Evolutionary conservation across 805 yeast genomes (phyloP).

Genomic region (Saccharomycopsis microspora): DNA sequence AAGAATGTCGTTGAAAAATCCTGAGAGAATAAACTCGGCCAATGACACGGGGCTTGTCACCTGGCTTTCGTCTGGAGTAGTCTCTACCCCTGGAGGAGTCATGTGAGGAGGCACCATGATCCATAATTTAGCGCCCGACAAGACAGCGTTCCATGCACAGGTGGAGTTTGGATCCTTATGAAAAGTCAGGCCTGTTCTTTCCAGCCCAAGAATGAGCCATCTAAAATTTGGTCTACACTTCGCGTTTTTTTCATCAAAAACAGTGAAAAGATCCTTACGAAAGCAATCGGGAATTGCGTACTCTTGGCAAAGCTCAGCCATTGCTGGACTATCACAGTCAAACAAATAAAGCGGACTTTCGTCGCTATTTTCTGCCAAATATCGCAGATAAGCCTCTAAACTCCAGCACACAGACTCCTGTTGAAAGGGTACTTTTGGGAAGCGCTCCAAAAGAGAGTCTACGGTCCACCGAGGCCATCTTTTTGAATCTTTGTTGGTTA

Average conservation of each 20-base stretch:
- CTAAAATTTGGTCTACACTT: slow-evolving; percentile 77
- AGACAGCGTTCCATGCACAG: slow-evolving; percentile 79
- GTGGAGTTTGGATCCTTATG: slow-evolving; percentile 91
- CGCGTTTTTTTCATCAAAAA: slow-evolving; percentile 24
- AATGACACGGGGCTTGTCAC: slow-evolving; percentile 88
- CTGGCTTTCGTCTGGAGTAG: slow-evolving; percentile 68
- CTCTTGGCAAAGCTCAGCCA: slow-evolving; percentile 41
- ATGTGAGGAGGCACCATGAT: slow-evolving; percentile 72
- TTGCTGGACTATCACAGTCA: slow-evolving; percentile 69
- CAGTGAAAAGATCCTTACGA: slow-evolving; percentile 46
- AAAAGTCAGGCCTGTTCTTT: slow-evolving; percentile 75
- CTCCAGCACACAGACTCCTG: slow-evolving; percentile 86
- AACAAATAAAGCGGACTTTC: slow-evolving; percentile 81
- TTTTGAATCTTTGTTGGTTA: slow-evolving; percentile 22
- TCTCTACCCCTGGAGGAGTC: slow-evolving; percentile 78
- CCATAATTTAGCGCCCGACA: slow-evolving; percentile 76
- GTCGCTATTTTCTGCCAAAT: slow-evolving; percentile 51
- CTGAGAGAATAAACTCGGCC: slow-evolving; percentile 83
- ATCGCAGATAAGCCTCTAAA: slow-evolving; percentile 45
- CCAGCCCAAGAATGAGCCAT: slow-evolving; percentile 87
- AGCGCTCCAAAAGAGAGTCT: slow-evolving; percentile 34
- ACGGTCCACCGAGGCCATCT: slow-evolving; percentile 65
- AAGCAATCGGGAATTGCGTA: slow-evolving; percentile 45
- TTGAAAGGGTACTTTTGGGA: slow-evolving; percentile 53
- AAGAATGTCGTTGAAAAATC: slow-evolving; percentile 63